Percentiles rank a stretch among this genome's conserved stretches.
These are phyloP conservation scores for Penicillium chermesinum DNA, from an alignment of 495 filamentous ascomycete species.

Conservation along the genomic window DNA sequence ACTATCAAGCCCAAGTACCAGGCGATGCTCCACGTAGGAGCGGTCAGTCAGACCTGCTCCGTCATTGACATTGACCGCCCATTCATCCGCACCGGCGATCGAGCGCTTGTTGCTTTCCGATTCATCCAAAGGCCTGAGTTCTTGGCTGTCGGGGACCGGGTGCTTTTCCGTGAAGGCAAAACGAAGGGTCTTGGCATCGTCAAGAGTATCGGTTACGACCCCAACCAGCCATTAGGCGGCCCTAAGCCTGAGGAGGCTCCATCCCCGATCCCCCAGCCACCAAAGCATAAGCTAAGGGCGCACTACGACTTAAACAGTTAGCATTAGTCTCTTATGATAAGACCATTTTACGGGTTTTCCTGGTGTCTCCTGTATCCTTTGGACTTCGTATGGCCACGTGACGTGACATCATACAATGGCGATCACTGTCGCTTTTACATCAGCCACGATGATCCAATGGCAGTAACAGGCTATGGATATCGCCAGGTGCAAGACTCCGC, in stretches of 20 bases:
- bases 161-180: slow-evolving; percentile 90
- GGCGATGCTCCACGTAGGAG: slow-evolving; percentile 96
- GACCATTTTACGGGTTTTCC: neutral
- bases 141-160: slow-evolving; percentile 76
- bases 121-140: slow-evolving; percentile 98
- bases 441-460: neutral
- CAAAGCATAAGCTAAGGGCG: slow-evolving; percentile 1
- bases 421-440: neutral
- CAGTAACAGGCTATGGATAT: slow-evolving; percentile 1
- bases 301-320: too few relatives aligned
- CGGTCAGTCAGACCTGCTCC: slow-evolving; percentile 90
- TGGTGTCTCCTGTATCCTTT: neutral
- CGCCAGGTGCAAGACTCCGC: slow-evolving; percentile 13
- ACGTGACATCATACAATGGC: slow-evolving; percentile 23
- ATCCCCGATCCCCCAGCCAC: neutral
- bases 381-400: slow-evolving; percentile 10
- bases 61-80: slow-evolving; percentile 98
- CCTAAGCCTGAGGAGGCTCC: slow-evolving; percentile 7
- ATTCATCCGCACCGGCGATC: slow-evolving; percentile 89
- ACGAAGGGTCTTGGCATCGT: slow-evolving; percentile 96
- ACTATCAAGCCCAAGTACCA: slow-evolving; percentile 98
- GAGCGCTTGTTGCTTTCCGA: slow-evolving; percentile 85
- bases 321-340: neutral
- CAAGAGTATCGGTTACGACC: slow-evolving; percentile 85
- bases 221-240: slow-evolving; percentile 50